Conservation (phyloP, 1,284 basidiomycete genomes). For the Cronartium quercuum region DNA sequence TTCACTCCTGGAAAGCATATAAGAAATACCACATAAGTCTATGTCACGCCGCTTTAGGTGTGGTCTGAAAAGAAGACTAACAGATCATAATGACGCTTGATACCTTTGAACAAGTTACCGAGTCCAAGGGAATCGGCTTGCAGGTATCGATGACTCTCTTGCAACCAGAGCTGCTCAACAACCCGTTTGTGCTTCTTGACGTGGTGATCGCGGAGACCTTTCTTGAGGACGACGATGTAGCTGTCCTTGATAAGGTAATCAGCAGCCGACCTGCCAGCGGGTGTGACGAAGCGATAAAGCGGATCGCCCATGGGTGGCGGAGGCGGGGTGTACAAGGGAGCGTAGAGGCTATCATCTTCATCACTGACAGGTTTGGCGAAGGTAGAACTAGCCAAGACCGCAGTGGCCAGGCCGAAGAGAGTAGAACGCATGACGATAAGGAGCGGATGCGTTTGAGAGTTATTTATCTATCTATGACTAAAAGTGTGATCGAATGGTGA, state of each 20-base stretch:
- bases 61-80: not conserved
- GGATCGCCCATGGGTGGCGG: slow-evolving; percentile 30
- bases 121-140: slow-evolving; percentile 17
- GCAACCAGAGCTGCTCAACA: slow-evolving; percentile 18
- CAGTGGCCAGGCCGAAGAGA: slow-evolving; percentile 25
- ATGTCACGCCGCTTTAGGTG: not conserved
- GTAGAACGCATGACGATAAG: slow-evolving; percentile 11
- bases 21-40: not conserved
- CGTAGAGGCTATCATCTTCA: slow-evolving; percentile 8
- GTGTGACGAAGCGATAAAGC: slow-evolving; percentile 22
- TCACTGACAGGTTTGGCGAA: slow-evolving; percentile 17
- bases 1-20: slow-evolving; percentile 40
- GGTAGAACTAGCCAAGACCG: slow-evolving; percentile 14
- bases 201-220: slow-evolving; percentile 8
- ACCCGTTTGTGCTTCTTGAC: slow-evolving; percentile 21
- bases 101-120: slow-evolving; percentile 17
- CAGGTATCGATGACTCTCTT: slow-evolving; percentile 8
- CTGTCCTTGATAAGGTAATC: slow-evolving; percentile 33
- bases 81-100: slow-evolving; percentile 38
- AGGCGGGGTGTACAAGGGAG: slow-evolving; percentile 33
- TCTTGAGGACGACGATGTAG: slow-evolving; percentile 39
- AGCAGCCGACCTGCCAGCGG: slow-evolving; percentile 22
- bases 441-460: no score
- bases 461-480: no score
- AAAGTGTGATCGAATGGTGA: no score